Evolutionary conservation across 805 yeast genomes (phyloP), one percentile per base, ranked within the genome.

Genomic region (Metschnikowia reukaufii): DNA sequence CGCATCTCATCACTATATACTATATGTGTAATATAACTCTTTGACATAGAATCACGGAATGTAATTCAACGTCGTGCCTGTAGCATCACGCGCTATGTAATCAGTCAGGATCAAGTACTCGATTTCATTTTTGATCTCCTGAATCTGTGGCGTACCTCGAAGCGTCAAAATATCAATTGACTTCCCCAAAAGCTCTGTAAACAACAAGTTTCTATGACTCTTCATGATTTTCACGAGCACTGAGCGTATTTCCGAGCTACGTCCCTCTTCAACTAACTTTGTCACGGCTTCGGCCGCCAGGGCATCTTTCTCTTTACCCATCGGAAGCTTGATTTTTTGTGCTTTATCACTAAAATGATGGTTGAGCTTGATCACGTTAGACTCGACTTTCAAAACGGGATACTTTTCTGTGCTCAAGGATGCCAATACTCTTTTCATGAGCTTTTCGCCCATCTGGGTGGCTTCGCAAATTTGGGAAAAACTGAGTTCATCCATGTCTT

Each of bases 91-190:
- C 35, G 48, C 46, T 13, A 74, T 37, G 47, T 56, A 73, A 34
- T 70, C 78, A 16, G 57, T 61, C 17, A 54, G 56, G 17, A 75
- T 62, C 52, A 75, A 59, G 30, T 57, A 52, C 44, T 72, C 77
- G 13, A 74, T 55, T 19, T 57, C 56, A 6, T 18, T 37, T 51
- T 74, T 74, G 36, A 74, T 42, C 13, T 70, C 68, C 10, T 36
- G 47, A 9, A 68, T 45, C 4, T 58, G 52, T 4, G 67, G 63
- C 1, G 66, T 63, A 0, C 67, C 68, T 8, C 59, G 55, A 13
- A 47, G 46, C 13, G 58, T 60, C 21, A 62, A 46, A 0, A 23
- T 36, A 15, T 48, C 58, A 9, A 70, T 45, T 1, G 63, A 52
- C 25, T 55, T 45, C n/a, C 59, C 61, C 31, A 75, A 45, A 32